Conservation (phyloP, 202 grass and related monocot species). For the Panicum hallii region DNA sequence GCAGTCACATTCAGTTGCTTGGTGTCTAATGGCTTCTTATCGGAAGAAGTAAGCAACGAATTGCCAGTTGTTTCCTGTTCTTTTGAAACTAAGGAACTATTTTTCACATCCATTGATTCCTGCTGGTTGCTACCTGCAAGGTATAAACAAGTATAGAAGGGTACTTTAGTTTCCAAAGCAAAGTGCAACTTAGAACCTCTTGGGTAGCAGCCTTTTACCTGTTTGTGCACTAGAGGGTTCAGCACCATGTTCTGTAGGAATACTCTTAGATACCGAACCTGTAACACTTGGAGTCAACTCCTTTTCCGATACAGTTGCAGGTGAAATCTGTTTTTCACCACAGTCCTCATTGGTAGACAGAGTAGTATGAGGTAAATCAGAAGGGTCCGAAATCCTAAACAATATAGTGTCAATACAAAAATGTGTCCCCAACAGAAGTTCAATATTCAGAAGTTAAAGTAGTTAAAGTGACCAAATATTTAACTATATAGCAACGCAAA, state of each 20-base stretch:
- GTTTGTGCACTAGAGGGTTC: conserved; percentile 44
- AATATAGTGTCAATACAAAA: conserved; percentile 45
- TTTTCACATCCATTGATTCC: conserved; percentile 39
- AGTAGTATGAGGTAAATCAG: conserved; percentile 68
- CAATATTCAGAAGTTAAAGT: conserved; percentile 32
- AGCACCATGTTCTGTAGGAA: conserved; percentile 33
- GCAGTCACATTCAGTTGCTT: conserved; percentile 40
- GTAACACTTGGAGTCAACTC: conserved; percentile 43
- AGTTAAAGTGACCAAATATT: conserved; percentile 7
- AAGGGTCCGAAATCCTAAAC: conserved; percentile 87
- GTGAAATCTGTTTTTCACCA: conserved; percentile 48
- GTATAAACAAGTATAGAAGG: conserved; percentile 29
- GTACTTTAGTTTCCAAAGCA: conserved; percentile 27
- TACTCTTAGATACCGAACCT: conserved; percentile 45
- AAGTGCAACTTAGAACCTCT: conserved; percentile 21
- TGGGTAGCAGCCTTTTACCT: conserved; percentile 40
- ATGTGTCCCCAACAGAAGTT: conserved; percentile 7
- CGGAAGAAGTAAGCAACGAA: conserved; percentile 33
- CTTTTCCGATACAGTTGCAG: conserved; percentile 49
- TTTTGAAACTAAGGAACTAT: conserved; percentile 21
- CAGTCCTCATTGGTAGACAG: conserved; percentile 49
- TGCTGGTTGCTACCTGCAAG: conserved; percentile 53
- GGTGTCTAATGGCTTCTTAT: conserved; percentile 35
- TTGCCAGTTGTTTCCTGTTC: conserved; percentile 35
- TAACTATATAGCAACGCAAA: conserved; percentile 32